Percentiles rank a stretch among this genome's conserved stretches.
These are phyloP conservation scores for Fusarium sp. DNA, from an alignment of 2,329 filamentous ascomycete species.

Conservation along the genomic window DNA sequence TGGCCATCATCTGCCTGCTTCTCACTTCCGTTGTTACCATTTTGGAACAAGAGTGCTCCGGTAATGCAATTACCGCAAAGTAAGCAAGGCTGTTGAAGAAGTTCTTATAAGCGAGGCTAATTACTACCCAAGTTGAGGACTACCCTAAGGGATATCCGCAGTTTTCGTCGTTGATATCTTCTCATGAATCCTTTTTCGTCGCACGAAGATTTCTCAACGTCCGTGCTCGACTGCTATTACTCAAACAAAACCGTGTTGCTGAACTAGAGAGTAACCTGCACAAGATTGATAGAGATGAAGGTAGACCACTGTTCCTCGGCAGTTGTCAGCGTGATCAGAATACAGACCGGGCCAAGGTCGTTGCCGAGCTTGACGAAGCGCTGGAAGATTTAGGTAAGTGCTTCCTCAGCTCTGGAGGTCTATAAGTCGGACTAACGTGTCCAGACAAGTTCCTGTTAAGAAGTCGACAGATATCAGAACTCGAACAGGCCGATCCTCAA, in stretches of 20 bases:
- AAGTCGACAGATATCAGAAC: background rate
- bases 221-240: background rate
- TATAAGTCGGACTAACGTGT: accelerated
- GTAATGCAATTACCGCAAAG: background rate
- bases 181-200: background rate
- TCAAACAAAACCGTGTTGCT: background rate
- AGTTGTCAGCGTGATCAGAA: background rate
- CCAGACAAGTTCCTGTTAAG: background rate
- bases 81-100: background rate
- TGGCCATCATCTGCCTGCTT: background rate
- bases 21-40: background rate
- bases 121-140: background rate
- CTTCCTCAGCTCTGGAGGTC: no score
- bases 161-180: background rate
- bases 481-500: background rate
- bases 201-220: accelerated
- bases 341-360: accelerated
- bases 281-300: background rate
- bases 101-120: background rate
- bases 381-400: background rate
- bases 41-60: background rate
- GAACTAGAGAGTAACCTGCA: background rate
- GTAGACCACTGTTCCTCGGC: background rate
- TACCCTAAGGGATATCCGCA: background rate
- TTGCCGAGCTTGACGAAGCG: background rate